Base-by-base conservation (phyloP, 169 alveolate species). In the Fabrea salina region DNA sequence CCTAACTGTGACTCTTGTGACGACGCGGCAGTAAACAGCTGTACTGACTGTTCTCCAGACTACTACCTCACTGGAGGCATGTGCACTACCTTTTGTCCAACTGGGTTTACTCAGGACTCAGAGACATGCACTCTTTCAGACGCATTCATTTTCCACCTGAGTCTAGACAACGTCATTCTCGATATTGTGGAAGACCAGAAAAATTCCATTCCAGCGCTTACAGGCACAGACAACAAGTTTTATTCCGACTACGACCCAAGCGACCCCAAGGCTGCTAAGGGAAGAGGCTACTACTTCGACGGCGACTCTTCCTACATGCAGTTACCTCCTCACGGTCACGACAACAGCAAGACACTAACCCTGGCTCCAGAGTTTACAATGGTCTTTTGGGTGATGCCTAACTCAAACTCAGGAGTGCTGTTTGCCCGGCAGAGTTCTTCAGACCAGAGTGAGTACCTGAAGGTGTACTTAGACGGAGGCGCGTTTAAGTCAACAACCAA, bases 221-320 rank as follows among this genome's bases (percentile, higher is more conserved):
- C 75, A 16, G 75, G 75, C 27, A 32, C 27, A 2, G 16, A 33
- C 19, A 37, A 37, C 3, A 32, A 64, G 33, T 64, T 64, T 64
- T 64, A 64, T 40, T 56, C 75, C 19, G 75, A 64, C 51, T 64
- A 37, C 30, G 75, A 64, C n/a, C 37, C 19, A 2, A 56, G 41
- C 16, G 75, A 64, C 57, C 75, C 75, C 19, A 37, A 39, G 5
- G 57, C 75, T 64, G 50, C 75, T 35, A 39, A 64, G 35, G 0
- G 35, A 35, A 32, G 75, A 16, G 75, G 75, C 2, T 64, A 19
- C 41, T 64, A 64, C 51, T 64, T 64, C 41, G 30, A 64, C 41
- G 75, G 75, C 3, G 41, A 32, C 2, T 37, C 57, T 64, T 35
- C 56, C 4, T 19, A 39, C 16, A 32, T 64, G 54, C 16, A 56